Conservation (phyloP, 208 protist species). For the Herpetomonas muscarum region DNA sequence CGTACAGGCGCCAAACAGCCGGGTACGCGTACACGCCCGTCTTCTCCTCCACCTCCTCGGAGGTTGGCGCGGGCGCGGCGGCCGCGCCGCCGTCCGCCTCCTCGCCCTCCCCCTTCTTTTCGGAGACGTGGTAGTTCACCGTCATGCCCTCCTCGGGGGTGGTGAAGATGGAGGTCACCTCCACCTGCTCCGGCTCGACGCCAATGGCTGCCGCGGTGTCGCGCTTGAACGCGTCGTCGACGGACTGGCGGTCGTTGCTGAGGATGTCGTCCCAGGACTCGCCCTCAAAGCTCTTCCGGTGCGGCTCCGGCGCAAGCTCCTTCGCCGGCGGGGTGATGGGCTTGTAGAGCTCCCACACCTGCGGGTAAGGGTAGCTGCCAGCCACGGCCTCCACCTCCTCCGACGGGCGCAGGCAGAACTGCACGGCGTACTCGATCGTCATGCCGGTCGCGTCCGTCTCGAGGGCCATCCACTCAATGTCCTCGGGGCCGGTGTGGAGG, state of each 20-base stretch:
- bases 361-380: conserved; percentile 21
- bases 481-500: conserved; percentile 11
- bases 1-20: conserved; percentile 5
- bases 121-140: conserved; percentile 23
- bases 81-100: too few species aligned
- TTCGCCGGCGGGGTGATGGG: conserved; percentile 4
- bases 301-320: conserved; percentile 10
- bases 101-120: conserved; percentile 1
- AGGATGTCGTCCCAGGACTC: conserved; percentile 15
- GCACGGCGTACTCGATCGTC: conserved; percentile 31
- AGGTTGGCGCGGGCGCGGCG: too few species aligned
- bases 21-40: conserved; percentile 4
- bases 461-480: conserved; percentile 24
- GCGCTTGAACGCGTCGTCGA: conserved; percentile 26
- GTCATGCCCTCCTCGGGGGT: conserved; percentile 11
- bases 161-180: conserved; percentile 16
- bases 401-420: conserved; percentile 5
- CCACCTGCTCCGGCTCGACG: conserved; percentile 7
- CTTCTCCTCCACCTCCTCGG: conserved; percentile 11
- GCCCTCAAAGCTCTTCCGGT: conserved; percentile 20
- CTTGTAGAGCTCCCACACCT: conserved; percentile 23
- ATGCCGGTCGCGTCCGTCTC: conserved; percentile 15
- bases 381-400: conserved; percentile 10
- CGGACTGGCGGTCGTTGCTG: conserved; percentile 6
- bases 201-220: conserved; percentile 24